Base-by-base conservation (phyloP, 2,329 filamentous ascomycete species). In the Aspergillus sp. region DNA sequence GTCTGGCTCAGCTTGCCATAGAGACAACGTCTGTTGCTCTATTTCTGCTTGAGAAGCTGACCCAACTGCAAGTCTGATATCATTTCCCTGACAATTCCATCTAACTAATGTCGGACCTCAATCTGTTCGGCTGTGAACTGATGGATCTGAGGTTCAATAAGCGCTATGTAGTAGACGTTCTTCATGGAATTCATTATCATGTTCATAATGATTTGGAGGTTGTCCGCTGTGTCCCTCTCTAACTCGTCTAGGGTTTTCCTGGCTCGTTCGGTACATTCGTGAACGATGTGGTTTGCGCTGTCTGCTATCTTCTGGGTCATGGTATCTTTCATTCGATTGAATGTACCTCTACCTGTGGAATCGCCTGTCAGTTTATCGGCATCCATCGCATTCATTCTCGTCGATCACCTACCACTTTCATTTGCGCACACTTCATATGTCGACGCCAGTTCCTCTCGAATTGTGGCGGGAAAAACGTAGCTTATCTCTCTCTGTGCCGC, bases 141-240 rank as follows among this genome's bases (percentile, higher is more conserved):
- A 2, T 22, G 18, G 18, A 57, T 42, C 45, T 55, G 22, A 11
- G 59, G 47, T 18, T 31, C 50, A 29, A 65, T 49, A n/a, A 64
- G 49, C 18, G 49, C 60, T 3, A 18, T 32, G 46, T 53, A 49
- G 29, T 65, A 65, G 22, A 58, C 59, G 26, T 39, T 54, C n/a
- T 50, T 14, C 16, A 51, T 22, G 11, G 22, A 29, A 18, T 16
- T 31, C 32, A 55, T 24, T 4, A 29, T 60, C 22, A 46, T 29
- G 9, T n/a, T 20, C 32, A 46, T 36, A 20, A 11, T 49, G 42
- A 16, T 12, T 36, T 16, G 2, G 4, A 53, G 18, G 4, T 18
- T 31, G 18, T 42, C 1, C 31, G 26, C 47, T 6, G 53, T 56
- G 20, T 16, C 1, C n/a, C 39, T 20, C 5, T 52, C 18, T 11